A percentile compares a stretch with the other conserved stretches of the same genome.
phyloP scores from a whole-genome alignment of 768 basidiomycete genomes.

The Trametes coccinea region DNA sequence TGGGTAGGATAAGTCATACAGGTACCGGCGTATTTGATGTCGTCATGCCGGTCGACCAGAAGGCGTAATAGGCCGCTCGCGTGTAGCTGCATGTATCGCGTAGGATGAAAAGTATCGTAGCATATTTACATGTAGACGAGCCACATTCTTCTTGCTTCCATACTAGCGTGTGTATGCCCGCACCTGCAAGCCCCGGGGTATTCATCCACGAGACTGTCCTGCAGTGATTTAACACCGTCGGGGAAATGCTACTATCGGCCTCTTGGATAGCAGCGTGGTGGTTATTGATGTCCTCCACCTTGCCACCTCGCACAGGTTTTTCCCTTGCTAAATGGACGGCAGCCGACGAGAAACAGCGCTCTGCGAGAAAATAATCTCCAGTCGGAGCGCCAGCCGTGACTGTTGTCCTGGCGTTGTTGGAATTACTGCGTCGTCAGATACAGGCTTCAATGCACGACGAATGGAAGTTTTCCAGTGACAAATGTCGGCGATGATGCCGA shows the following conservation, averaged over 20 bases:
- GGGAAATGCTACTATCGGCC: too few species aligned
- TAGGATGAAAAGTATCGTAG: slow-evolving; percentile 17
- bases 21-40: slow-evolving; percentile 97
- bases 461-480: slow-evolving; percentile 15
- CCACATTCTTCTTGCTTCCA: neutral
- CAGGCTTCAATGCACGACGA: neutral
- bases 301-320: too few species aligned
- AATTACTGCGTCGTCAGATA: neutral
- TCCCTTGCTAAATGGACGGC: too few species aligned
- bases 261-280: too few species aligned
- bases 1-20: slow-evolving; percentile 83
- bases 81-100: slow-evolving; percentile 9
- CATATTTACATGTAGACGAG: slow-evolving; percentile 1
- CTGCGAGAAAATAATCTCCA: neutral
- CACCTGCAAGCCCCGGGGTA: neutral
- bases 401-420: slow-evolving; percentile 9
- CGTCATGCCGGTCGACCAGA: slow-evolving; percentile 50
- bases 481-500: slow-evolving; percentile 2
- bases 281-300: too few species aligned
- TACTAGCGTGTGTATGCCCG: neutral
- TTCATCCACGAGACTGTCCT: neutral
- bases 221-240: too few species aligned
- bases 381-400: slow-evolving; percentile 3
- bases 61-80: neutral
- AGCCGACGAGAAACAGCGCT: neutral